These are phyloP conservation scores for Syzygium aromaticum DNA, from an alignment of 345 rosid genomes.

Conservation along the genomic window DNA sequence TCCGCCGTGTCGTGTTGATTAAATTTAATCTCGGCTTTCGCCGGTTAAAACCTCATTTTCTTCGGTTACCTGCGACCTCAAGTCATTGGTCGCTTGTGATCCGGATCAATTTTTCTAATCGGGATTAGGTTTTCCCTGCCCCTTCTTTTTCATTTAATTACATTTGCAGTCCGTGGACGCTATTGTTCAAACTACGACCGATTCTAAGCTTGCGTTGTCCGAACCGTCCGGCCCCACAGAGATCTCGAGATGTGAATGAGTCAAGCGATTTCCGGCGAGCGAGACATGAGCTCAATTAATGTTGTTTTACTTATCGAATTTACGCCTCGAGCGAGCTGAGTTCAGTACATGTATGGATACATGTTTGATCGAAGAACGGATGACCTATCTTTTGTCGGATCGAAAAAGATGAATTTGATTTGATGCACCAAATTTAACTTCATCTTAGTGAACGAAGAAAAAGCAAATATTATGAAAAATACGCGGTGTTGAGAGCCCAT, in stretches of 20 bases:
- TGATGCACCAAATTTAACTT: too few relatives aligned
- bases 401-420: not conserved
- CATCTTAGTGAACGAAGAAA: too few relatives aligned
- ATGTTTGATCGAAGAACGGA: not conserved
- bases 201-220: not conserved
- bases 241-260: not conserved
- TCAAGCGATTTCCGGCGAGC: not conserved
- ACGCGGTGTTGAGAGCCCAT: too few relatives aligned
- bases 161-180: not conserved
- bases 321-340: not conserved
- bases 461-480: too few relatives aligned
- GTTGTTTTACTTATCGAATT: not conserved
- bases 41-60: not conserved
- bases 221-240: not conserved
- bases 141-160: not conserved
- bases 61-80: not conserved
- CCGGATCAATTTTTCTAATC: not conserved
- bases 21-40: not conserved
- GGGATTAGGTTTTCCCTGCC: not conserved
- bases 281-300: not conserved
- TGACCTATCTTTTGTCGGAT: not conserved
- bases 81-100: not conserved
- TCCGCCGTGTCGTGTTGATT: not conserved
- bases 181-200: not conserved
- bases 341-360: not conserved